Conservation (phyloP, 2,329 filamentous ascomycete species). For the Aspergillus ochraceus region DNA sequence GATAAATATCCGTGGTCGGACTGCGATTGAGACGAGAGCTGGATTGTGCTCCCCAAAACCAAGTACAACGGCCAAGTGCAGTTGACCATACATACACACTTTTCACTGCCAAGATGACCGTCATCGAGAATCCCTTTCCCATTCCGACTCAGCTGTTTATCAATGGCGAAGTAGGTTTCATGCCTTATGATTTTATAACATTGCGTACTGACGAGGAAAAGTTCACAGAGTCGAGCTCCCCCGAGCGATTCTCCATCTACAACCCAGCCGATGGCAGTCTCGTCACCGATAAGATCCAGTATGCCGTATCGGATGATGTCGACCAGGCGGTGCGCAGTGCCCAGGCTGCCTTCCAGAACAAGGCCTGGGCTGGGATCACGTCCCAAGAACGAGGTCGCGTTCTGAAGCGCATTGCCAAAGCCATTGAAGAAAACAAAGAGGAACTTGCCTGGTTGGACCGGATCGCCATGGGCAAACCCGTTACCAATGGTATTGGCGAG, state of each 20-base stretch:
- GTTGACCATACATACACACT: too few relatives aligned
- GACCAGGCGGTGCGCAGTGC: neutral
- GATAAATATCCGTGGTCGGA: neutral
- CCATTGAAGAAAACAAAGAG: neutral
- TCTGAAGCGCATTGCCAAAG: neutral
- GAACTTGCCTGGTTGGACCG: neutral
- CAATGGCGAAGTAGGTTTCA: neutral
- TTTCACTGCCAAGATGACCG: neutral
- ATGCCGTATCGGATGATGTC: neutral
- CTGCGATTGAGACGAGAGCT: neutral
- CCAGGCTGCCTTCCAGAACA: neutral
- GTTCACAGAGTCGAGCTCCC: neutral
- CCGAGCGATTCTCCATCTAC: neutral
- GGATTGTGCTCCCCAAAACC: neutral
- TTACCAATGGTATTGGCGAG: neutral
- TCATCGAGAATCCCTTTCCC: neutral
- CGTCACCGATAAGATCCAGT: neutral
- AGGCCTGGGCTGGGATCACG: neutral
- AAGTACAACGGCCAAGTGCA: too few relatives aligned
- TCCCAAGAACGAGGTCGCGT: neutral
- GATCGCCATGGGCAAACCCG: neutral
- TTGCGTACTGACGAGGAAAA: neutral
- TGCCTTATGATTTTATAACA: neutral
- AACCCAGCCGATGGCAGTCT: neutral
- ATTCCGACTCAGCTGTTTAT: constrained; percentile 2